A percentile compares a stretch with the other conserved stretches of the same genome.
Conservation (phyloP, 2,329 filamentous ascomycete genomes). For the Westerdykella ornata region DNA sequence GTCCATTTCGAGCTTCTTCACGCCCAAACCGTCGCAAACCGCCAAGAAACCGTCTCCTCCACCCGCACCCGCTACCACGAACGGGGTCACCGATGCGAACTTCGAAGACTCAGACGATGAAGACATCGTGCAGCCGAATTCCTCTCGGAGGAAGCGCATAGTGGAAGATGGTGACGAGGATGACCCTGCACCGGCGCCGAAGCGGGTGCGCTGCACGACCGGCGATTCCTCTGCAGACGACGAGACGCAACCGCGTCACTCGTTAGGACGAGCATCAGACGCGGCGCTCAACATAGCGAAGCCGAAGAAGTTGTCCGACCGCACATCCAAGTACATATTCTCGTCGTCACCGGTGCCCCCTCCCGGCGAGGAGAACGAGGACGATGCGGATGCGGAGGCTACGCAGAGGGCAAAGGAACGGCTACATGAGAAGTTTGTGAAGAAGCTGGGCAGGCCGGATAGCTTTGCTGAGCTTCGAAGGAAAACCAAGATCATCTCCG, state of each 20-base stretch:
- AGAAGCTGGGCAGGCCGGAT: conserved; percentile 81
- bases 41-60: conserved; percentile 20
- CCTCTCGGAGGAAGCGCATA: conserved; percentile 21
- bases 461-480: conserved; percentile 64
- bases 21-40: conserved; percentile 38
- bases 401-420: conserved; percentile 57
- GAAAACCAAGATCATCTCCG: conserved; percentile 50
- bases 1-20: conserved; percentile 82
- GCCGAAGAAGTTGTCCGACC: conserved; percentile 37
- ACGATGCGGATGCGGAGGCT: conserved; percentile 45
- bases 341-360: conserved; percentile 43
- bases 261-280: conserved; percentile 18
- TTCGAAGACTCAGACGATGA: conserved; percentile 11
- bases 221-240: conserved; percentile 10
- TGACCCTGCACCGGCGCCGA: conserved; percentile 27
- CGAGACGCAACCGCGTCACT: conserved; percentile 11
- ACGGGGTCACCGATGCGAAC: conserved; percentile 5
- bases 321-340: conserved; percentile 56
- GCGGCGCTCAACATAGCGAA: conserved; percentile 23
- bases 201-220: conserved; percentile 28
- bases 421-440: conserved; percentile 78
- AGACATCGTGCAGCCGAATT: conserved; percentile 7
- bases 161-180: conserved; percentile 37
- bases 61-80: conserved; percentile 15
- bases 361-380: conserved; percentile 36